Evolutionary conservation across 257 asterid genomes (phyloP).

Genomic region (Ballota nigra): DNA sequence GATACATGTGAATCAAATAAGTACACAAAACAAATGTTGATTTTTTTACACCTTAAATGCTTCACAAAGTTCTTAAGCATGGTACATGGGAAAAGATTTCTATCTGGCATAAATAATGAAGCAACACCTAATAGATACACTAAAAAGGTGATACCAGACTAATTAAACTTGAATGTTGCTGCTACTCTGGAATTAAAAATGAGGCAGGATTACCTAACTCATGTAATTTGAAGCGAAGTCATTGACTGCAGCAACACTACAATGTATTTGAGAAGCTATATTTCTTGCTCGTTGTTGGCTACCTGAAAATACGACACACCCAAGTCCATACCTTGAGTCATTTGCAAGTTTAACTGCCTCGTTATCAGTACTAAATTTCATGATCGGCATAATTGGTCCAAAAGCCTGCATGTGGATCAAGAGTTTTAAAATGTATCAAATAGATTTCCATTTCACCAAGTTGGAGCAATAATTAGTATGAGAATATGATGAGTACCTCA

Average conservation of each 20-base stretch:
- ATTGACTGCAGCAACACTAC: slow-evolving; percentile 85
- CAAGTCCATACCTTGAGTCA: slow-evolving; percentile 92
- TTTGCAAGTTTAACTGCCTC: slow-evolving; percentile 85
- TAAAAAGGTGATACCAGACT: too few species aligned
- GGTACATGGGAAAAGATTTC: slow-evolving; percentile 93
- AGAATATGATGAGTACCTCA: too few species aligned
- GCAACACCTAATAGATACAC: too few species aligned
- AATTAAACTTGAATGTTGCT: too few species aligned
- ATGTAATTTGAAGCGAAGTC: slow-evolving; percentile 88
- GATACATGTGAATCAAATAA: slow-evolving; percentile 94
- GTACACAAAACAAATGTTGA: slow-evolving; percentile 87
- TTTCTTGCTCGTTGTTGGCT: slow-evolving; percentile 73
- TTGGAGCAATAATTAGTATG: too few species aligned
- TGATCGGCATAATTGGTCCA: too few species aligned
- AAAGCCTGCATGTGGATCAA: too few species aligned
- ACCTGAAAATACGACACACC: slow-evolving; percentile 98
- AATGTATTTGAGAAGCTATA: slow-evolving; percentile 76
- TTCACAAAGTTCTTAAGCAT: slow-evolving; percentile 89
- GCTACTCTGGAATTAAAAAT: neutral
- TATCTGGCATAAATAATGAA: too few species aligned
- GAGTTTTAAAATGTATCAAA: too few species aligned
- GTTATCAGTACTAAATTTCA: slow-evolving; percentile 79
- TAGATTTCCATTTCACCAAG: too few species aligned
- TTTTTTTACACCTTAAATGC: slow-evolving; percentile 75
- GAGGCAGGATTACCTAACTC: slow-evolving; percentile 8